These are phyloP conservation scores for Tetrahymena borealis DNA, from an alignment of 73 alveolate genomes.

Conservation along the genomic window DNA sequence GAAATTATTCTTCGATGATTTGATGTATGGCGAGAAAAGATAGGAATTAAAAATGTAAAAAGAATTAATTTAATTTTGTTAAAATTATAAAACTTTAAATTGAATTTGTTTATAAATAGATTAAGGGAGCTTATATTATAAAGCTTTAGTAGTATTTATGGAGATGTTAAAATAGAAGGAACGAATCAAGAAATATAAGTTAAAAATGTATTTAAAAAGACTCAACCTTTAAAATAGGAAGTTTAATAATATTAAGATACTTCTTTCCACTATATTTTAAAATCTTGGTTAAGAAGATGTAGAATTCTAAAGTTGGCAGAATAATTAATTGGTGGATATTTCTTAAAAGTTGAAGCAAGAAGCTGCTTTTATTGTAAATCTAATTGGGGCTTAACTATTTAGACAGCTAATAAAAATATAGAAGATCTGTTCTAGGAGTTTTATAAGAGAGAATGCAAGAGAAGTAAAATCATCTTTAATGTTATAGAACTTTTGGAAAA, in stretches of 20 bases:
- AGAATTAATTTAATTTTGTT: not conserved
- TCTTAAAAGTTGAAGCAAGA: not conserved
- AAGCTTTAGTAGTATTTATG: not conserved
- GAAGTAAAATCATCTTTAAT: not conserved
- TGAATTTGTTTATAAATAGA: not conserved
- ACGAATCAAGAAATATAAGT: not conserved
- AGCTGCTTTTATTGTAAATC: not conserved
- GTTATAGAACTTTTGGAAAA: not conserved
- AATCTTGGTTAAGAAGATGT: not conserved
- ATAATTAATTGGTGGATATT: not conserved
- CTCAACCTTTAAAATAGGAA: not conserved
- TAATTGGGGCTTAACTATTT: not conserved
- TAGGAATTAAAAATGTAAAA: not conserved
- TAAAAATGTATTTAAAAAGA: not conserved
- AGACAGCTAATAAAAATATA: not conserved
- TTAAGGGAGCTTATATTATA: not conserved
- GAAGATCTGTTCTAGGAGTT: not conserved
- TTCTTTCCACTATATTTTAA: not conserved
- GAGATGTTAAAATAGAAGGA: not conserved
- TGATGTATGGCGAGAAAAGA: not conserved
- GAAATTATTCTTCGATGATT: not conserved
- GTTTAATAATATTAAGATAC: not conserved
- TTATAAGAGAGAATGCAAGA: not conserved
- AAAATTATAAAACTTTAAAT: not conserved
- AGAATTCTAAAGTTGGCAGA: not conserved